Percentiles rank a stretch among this genome's conserved stretches.
Conservation (phyloP, 768 basidiomycete species). For the Lanmaoa pseudosensibilis region DNA sequence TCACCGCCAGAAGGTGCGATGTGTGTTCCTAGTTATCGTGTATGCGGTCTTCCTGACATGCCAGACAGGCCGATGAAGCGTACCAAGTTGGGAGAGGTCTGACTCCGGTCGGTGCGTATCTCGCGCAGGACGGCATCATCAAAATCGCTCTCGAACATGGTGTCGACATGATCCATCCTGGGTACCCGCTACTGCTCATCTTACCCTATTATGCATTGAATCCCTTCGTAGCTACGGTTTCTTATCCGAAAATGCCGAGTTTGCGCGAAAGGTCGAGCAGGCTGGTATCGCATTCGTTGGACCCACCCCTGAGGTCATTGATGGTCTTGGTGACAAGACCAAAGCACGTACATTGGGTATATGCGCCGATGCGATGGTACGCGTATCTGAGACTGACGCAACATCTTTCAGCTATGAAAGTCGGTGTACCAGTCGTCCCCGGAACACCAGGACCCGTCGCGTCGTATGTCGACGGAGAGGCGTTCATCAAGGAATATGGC, state of each 20-base stretch:
- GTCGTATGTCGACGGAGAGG: constrained; percentile 72
- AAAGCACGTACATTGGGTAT: constrained; percentile 89
- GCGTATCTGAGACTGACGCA: constrained; percentile 1
- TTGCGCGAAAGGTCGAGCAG: constrained; percentile 97
- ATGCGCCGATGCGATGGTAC: constrained; percentile 7
- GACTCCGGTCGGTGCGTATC: constrained; percentile 95
- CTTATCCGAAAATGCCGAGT: constrained; percentile 94
- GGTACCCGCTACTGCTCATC: constrained; percentile 46
- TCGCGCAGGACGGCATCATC: constrained; percentile 97
- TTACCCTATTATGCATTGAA: constrained; percentile 3
- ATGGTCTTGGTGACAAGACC: constrained; percentile 97
- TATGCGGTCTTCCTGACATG: constrained; percentile 27
- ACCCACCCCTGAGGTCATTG: constrained; percentile 93
- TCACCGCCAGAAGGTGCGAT: constrained; percentile 88
- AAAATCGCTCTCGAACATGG: constrained; percentile 95
- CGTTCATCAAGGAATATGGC: constrained; percentile 94
- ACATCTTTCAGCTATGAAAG: constrained; percentile 66
- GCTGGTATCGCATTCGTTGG: constrained; percentile 98
- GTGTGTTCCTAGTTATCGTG: constrained; percentile 35
- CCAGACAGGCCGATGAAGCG: constrained; percentile 86
- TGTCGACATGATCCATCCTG: constrained; percentile 99
- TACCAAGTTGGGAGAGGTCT: constrained; percentile 97
- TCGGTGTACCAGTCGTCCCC: constrained; percentile 94
- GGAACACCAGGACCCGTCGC: constrained; percentile 95
- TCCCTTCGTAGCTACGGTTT: constrained; percentile 78